Evolutionary conservation across 1,139 yeast species (phyloP).

Genomic region (Protomyces lactucae-debilis): DNA sequence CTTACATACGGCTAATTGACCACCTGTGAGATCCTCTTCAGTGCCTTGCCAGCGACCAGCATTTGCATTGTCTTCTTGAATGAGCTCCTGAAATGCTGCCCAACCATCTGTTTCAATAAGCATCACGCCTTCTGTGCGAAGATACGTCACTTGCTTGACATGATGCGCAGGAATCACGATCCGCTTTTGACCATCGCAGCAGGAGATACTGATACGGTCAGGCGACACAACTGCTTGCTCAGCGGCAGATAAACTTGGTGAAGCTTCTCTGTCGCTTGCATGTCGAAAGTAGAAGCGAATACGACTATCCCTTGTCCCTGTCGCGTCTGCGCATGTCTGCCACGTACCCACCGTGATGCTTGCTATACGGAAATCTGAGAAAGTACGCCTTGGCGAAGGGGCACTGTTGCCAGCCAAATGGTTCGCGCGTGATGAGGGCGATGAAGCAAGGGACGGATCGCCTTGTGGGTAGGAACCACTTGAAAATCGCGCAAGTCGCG

Average conservation of each 20-base stretch:
- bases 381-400: conserved; percentile 11
- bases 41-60: conserved; percentile 17
- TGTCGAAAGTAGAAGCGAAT: conserved; percentile 26
- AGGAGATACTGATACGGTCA: conserved; percentile 34
- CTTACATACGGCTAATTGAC: conserved; percentile 31
- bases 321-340: conserved; percentile 29
- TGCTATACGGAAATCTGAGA: conserved; percentile 34
- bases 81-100: conserved; percentile 33
- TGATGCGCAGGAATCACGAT: conserved; percentile 36
- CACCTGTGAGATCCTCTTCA: conserved; percentile 34
- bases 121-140: conserved; percentile 33
- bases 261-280: conserved; percentile 21
- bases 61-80: not conserved
- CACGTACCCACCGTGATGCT: conserved; percentile 33
- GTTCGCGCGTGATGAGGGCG: not conserved
- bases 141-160: conserved; percentile 31
- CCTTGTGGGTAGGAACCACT: no score
- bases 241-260: conserved; percentile 29
- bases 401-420: not conserved
- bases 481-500: not conserved
- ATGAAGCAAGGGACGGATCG: no score
- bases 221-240: conserved; percentile 34
- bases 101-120: conserved; percentile 33
- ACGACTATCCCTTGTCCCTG: conserved; percentile 32
- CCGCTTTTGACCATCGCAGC: conserved; percentile 34